Base-by-base conservation (phyloP, 768 basidiomycete genomes). In the Rossbeevera mucosa region DNA sequence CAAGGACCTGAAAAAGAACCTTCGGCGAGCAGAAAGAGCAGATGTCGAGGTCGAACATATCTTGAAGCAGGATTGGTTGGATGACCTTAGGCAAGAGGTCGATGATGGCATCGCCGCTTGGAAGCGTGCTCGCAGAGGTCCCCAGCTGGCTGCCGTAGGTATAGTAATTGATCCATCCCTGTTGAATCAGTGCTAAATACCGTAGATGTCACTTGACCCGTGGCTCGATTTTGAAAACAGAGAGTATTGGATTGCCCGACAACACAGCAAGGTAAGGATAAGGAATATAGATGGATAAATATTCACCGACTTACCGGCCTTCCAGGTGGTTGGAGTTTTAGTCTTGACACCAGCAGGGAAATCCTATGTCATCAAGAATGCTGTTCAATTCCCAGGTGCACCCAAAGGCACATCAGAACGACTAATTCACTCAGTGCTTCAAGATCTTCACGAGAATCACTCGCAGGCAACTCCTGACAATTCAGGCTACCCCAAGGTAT, bases 1-100 rank as follows among this genome's bases (percentile, higher is more conserved):
- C 54, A 83, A 82, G 64, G 80, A 80, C 50, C 64, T 85, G 58
- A 79, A 80, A 66, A 79, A 82, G 67, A 86, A 86, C 64, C 69
- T 83, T 21, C 74, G 78, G 44, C 70, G 78, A 14, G 83, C 83
- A 9, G 74, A 83, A 66, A 77, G 74, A 52, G 80, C 75, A 29
- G 71, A 77, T 26, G 78, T 86, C 9, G 66, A 73, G 48, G 72
- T 83, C 18, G 64, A 68, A 26, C 80, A 78, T 54, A 63, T 82
- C 18, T 64, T 65, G 14, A 63, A 64, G 13, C 59, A 73, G 47
- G 61, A 46, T 0, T 78, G 74, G 73, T 73, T 71, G 0, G 66
- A 74, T 3, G 74, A 76, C 8, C 73, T 80, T 18, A 76, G 69
- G 65, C 57, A 58, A 13, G 67, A 74, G 24, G 72, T 83, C 14